Conservation (phyloP, 176 grass and related monocot genomes). For the Ensete ventricosum region DNA sequence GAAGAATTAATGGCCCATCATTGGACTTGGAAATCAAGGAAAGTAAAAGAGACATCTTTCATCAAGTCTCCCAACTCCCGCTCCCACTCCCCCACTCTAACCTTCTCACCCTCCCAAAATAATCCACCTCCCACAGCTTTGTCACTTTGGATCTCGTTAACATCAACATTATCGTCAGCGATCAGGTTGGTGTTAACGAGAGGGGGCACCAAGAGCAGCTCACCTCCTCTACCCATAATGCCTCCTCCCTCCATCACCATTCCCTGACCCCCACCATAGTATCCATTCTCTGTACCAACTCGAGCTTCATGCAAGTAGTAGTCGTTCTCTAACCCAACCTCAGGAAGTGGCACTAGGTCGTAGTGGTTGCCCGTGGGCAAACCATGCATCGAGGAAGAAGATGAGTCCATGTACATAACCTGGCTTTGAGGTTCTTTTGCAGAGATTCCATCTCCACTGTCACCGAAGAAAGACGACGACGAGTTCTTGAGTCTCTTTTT, state of each 20-base stretch:
- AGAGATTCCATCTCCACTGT: slow-evolving; percentile 18
- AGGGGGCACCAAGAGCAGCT: slow-evolving; percentile 39
- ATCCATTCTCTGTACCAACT: slow-evolving; percentile 17
- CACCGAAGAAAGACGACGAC: slow-evolving; percentile 10
- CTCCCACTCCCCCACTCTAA: slow-evolving; percentile 66
- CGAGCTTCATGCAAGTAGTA: slow-evolving; percentile 36
- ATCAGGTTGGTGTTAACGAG: slow-evolving; percentile 24
- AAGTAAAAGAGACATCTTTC: slow-evolving; percentile 89
- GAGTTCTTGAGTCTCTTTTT: slow-evolving; percentile 66
- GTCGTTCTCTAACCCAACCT: slow-evolving; percentile 19
- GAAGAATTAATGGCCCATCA: slow-evolving; percentile 38
- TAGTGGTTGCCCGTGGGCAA: slow-evolving; percentile 22
- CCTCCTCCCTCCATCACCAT: slow-evolving; percentile 27
- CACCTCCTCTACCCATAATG: background rate
- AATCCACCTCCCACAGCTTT: slow-evolving; percentile 12
- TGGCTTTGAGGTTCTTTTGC: slow-evolving; percentile 31
- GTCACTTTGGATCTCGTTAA: slow-evolving; percentile 24
- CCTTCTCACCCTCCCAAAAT: slow-evolving; percentile 45
- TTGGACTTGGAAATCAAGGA: slow-evolving; percentile 98
- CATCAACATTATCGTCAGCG: slow-evolving; percentile 12
- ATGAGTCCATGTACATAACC: slow-evolving; percentile 49
- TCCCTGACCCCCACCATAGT: slow-evolving; percentile 33
- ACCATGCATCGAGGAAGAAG: slow-evolving; percentile 37
- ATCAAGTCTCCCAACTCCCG: slow-evolving; percentile 97
- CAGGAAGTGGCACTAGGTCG: slow-evolving; percentile 54